phyloP scores from a whole-genome alignment of 1,284 basidiomycete genomes.

The Leccinum proximum region DNA sequence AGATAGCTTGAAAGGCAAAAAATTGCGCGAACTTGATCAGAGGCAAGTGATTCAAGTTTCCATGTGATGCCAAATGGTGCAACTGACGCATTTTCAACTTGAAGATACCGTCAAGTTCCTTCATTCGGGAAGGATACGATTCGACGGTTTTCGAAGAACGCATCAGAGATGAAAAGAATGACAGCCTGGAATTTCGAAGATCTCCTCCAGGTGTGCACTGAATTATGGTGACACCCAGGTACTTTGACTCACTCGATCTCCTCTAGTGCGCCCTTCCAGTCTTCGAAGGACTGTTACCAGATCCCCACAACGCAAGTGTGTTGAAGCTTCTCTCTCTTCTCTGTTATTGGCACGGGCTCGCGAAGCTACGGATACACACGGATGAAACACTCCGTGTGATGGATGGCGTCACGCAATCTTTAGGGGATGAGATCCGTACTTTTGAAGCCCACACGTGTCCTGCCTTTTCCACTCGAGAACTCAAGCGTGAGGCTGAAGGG shows the following conservation, averaged over 20 bases:
- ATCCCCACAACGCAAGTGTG: conserved; percentile 12
- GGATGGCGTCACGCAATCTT: not conserved
- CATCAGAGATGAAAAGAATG: too few species aligned
- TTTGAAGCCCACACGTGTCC: conserved; percentile 3
- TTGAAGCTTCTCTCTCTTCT: conserved; percentile 5
- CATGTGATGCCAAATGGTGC: too few species aligned
- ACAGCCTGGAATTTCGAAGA: conserved; percentile 23
- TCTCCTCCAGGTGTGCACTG: conserved; percentile 4
- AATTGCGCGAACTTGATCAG: too few species aligned
- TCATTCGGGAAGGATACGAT: conserved; percentile 4
- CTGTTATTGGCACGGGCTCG: conserved; percentile 12
- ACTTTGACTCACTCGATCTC: not conserved
- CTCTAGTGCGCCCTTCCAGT: conserved; percentile 22
- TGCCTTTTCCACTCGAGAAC: conserved; percentile 3
- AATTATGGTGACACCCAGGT: too few species aligned
- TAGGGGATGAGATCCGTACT: not conserved
- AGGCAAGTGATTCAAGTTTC: too few species aligned
- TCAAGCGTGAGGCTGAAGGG: not conserved
- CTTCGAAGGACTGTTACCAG: conserved; percentile 13
- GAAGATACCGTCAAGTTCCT: too few species aligned
- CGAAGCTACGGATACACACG: not conserved
- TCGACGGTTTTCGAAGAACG: too few species aligned
- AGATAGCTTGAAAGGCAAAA: too few species aligned
- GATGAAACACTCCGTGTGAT: conserved; percentile 3
- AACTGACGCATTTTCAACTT: too few species aligned